Base-by-base conservation (phyloP, 495 filamentous ascomycete genomes). In the Penicillium atrosanguineum region DNA sequence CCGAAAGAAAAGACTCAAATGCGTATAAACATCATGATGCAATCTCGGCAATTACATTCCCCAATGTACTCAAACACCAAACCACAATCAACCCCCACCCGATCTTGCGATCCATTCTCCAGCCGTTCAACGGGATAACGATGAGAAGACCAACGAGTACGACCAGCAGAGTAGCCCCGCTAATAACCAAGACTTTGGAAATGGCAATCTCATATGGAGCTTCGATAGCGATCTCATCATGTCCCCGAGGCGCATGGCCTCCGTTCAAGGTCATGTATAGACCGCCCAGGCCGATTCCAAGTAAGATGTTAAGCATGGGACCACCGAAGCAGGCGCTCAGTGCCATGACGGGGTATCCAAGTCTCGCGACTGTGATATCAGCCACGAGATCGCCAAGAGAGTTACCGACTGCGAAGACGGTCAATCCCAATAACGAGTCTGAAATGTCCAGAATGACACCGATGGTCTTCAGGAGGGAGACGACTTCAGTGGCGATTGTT, bases 341-440 rank as follows among this genome's bases (percentile, higher is more conserved):
- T 7, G 95, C 95, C 95, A 99, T 99, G 39, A 97, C 91, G 0
- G 95, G 95, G 70, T 91, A 96, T 1, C 95, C 94, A 0, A 97
- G 79, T 14, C 89, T 77, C 9, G 95, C 95, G 34, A 99, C 88
- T 0, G 95, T 99, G 50, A 97, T 85, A 58, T 99, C 89, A 7
- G 95, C 91, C 4, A 99, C 91, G 1, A 99, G 76, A 62, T 99
- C 95, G 11, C 95, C 93, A 7, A 97, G 77, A 2, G 90, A 95
- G 63, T 97, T 99, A 12, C 95, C 94, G 14, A 97, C 91, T 1
- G 95, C 95, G 66, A 99, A 99, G 42, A 99, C 83, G 26, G 95
- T 99, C 37, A 99, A 79, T 1, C 95, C 95, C 4, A 99, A 77
- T 54, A 99, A 92, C 7, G 95, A 95, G 74, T 99, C 94, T 23